These are phyloP conservation scores for Wickerhamomyces bisporus DNA, from an alignment of 805 yeast genomes.

Conservation along the genomic window DNA sequence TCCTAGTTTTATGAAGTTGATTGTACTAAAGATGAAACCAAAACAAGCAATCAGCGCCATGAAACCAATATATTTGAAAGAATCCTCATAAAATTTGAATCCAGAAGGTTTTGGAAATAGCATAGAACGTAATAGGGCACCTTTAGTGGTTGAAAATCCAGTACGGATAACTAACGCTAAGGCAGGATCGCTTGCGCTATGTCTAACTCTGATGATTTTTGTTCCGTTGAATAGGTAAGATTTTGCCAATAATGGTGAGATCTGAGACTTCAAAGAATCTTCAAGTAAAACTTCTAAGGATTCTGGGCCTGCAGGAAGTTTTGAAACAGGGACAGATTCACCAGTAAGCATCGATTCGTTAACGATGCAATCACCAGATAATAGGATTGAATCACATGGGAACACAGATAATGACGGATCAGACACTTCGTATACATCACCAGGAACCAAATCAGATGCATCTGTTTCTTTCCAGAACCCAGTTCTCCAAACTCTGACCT, in stretches of 20 bases:
- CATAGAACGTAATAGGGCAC: conserved; percentile 91
- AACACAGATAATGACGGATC: conserved; percentile 70
- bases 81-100: conserved; percentile 89
- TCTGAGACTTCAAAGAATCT: conserved; percentile 51
- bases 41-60: conserved; percentile 81
- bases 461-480: conserved; percentile 85
- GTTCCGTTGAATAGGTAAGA: conserved; percentile 88
- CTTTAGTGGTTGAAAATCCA: conserved; percentile 94
- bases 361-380: conserved; percentile 93
- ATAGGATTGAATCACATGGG: conserved; percentile 86
- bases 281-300: conserved; percentile 50
- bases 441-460: conserved; percentile 85
- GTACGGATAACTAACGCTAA: conserved; percentile 84
- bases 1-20: conserved; percentile 75
- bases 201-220: conserved; percentile 74
- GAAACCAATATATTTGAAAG: conserved; percentile 92
- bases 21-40: conserved; percentile 81
- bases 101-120: conserved; percentile 92
- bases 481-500: conserved; percentile 84
- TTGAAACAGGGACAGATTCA: conserved; percentile 95
- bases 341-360: conserved; percentile 98
- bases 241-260: conserved; percentile 61
- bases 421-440: conserved; percentile 88
- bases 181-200: conserved; percentile 53
- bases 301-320: conserved; percentile 59